A percentile compares a stretch with the other conserved stretches of the same genome.
phyloP scores from a whole-genome alignment of 225 moss, liverwort and hornwort species.

The Sphagnum tenellum region DNA sequence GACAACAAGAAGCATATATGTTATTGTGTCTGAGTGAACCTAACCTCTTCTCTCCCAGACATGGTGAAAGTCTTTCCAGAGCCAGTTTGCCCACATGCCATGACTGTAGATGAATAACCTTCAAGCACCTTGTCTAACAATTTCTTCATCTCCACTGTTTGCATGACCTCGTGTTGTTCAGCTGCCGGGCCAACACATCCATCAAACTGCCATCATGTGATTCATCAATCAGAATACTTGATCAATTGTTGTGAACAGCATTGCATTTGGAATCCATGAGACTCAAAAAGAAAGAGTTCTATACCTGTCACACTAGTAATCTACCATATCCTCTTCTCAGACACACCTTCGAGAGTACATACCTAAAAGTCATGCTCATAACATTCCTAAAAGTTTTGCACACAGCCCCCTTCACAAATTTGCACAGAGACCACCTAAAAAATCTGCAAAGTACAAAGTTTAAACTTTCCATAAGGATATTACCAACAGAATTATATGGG shows the following conservation, averaged over 20 bases:
- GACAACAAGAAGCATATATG: constrained; percentile 1
- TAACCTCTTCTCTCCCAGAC: constrained; percentile 76
- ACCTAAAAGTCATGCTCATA: too few relatives aligned
- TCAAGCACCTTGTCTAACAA: constrained; percentile 73
- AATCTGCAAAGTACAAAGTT: too few relatives aligned
- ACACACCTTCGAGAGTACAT: too few relatives aligned
- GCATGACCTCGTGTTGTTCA: constrained; percentile 59
- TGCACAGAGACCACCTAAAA: too few relatives aligned
- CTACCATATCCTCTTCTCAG: too few relatives aligned
- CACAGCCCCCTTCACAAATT: too few relatives aligned
- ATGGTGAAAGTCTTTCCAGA: constrained; percentile 93
- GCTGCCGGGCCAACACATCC: constrained; percentile 63
- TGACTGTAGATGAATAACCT: constrained; percentile 85
- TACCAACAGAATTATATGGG: too few relatives aligned
- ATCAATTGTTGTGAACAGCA: not conserved
- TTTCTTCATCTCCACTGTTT: constrained; percentile 52
- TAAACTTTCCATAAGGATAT: too few relatives aligned
- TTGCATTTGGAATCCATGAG: too few relatives aligned
- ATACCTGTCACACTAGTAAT: too few relatives aligned
- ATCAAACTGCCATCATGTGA: constrained; percentile 50
- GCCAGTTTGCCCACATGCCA: constrained; percentile 95
- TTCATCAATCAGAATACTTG: not conserved
- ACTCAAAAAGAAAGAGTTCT: too few relatives aligned
- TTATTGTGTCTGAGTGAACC: not conserved
- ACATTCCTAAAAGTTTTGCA: too few relatives aligned